Evolutionary conservation across 2,329 filamentous ascomycete genomes (phyloP), one percentile per base, ranked within the genome.

Genomic region (Hypoxylon sp.): DNA sequence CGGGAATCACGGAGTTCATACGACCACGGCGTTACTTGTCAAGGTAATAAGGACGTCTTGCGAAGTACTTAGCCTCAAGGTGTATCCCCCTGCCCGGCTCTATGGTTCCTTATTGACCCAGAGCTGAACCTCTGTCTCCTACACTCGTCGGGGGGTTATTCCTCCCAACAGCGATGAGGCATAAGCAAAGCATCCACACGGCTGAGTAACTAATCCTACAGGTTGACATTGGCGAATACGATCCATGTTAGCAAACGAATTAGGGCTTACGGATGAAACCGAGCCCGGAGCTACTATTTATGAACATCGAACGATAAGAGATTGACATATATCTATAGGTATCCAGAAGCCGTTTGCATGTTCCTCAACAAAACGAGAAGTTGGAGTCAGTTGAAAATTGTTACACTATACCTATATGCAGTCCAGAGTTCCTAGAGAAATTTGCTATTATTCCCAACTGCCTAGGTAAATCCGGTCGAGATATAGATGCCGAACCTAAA

Each of bases 401-500:
- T 40, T 27, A 27, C 22, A 14, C 4, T 11, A 33, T 33, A 33
- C 31, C 31, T 31, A 31, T 8, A 8, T 22, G 20, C 20, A 5
- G 20, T 25, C 11, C 10, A 54, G 7, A n/a, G 10, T 53, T 11
- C 13, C n/a, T 49, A 48, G 27, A 13, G 33, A 37, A 14, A 37
- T 2, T 37, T 37, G 33, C 2, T 37, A 37, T 37, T 14, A 14
- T 37, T 49, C 31, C 10, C 48, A 58, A 17, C 55, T 58, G 42
- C 55, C 37, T 48, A 49, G 55, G 42, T 35, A 14, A 48, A 48
- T 31, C 17, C 5, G 8, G 13, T 25, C 22, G n/a, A 17, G 30
- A 35, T 48, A 49, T 59, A 50, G 46, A 49, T 70, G 68, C 68
- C 68, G 68, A 70, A 63, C 50, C 33, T 37, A 49, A 58, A 61